Evolutionary conservation across 768 basidiomycete genomes (phyloP).

Genomic region (Lactarius deliciosus): DNA sequence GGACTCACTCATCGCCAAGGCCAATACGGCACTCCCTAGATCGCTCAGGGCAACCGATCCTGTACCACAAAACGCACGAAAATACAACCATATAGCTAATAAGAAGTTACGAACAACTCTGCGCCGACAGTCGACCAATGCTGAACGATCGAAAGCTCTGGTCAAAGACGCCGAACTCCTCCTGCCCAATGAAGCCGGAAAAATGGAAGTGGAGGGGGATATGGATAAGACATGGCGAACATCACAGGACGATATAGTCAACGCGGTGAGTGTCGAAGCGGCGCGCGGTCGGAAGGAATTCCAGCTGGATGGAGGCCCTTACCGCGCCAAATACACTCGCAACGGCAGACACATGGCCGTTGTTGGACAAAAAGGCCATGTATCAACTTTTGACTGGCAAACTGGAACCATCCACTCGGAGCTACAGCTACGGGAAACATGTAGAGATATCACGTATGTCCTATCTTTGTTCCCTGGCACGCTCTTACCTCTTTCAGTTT

Average conservation of each 20-base stretch:
- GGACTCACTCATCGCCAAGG: constrained; percentile 21
- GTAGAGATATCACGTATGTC: constrained; percentile 86
- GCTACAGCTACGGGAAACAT: constrained; percentile 85
- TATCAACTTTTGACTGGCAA: constrained; percentile 93
- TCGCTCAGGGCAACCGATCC: constrained; percentile 59
- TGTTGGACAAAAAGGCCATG: constrained; percentile 78
- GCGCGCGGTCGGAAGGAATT: constrained; percentile 73
- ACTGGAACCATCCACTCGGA: constrained; percentile 83
- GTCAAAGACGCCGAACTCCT: constrained; percentile 72
- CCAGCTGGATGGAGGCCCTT: constrained; percentile 83
- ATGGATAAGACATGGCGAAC: constrained; percentile 92
- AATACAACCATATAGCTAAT: constrained; percentile 64
- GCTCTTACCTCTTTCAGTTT: constrained; percentile 50
- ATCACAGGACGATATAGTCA: constrained; percentile 72
- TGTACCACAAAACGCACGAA: constrained; percentile 46
- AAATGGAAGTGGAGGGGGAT: constrained; percentile 70
- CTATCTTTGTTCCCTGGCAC: not conserved
- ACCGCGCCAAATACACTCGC: constrained; percentile 79
- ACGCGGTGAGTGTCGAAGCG: constrained; percentile 70
- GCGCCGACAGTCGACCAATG: constrained; percentile 56
- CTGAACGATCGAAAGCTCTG: constrained; percentile 60
- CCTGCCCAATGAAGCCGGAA: constrained; percentile 66
- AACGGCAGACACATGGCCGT: constrained; percentile 93
- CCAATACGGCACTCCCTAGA: constrained; percentile 59
- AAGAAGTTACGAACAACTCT: constrained; percentile 75